Conservation (phyloP, 805 yeast genomes). For the Starmerella riodocensis region DNA sequence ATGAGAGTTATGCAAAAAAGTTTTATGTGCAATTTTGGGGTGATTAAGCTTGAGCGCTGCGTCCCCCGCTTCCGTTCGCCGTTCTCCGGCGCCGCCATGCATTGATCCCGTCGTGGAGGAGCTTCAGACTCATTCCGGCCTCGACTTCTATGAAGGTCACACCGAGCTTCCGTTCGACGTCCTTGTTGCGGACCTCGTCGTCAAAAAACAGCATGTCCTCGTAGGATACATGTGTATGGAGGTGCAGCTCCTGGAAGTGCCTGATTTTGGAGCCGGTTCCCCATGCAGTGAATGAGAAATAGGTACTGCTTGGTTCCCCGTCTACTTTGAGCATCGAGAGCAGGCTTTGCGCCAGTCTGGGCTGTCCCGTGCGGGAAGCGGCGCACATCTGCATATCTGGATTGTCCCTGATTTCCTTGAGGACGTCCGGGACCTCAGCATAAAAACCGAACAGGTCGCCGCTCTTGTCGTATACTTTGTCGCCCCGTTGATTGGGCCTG, state of each 20-base stretch:
- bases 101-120: conserved; percentile 17
- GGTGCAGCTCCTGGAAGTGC: conserved; percentile 41
- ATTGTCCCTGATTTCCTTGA: conserved; percentile 38
- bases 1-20: too few species aligned
- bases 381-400: conserved; percentile 41
- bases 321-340: conserved; percentile 41
- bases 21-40: too few species aligned
- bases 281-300: conserved; percentile 34
- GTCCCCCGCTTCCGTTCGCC: background rate
- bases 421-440: conserved; percentile 53
- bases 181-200: conserved; percentile 66
- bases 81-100: conserved; percentile 15
- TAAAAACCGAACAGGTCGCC: conserved; percentile 49
- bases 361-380: conserved; percentile 72
- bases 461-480: conserved; percentile 37
- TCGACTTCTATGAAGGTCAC: conserved; percentile 55
- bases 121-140: conserved; percentile 31
- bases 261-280: conserved; percentile 37
- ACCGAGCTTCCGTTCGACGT: conserved; percentile 52
- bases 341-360: conserved; percentile 57
- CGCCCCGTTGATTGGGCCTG: conserved; percentile 27
- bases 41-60: too few species aligned
- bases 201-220: conserved; percentile 55
- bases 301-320: conserved; percentile 38
- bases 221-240: conserved; percentile 35